These are phyloP conservation scores for Colletotrichum eleusines DNA, from an alignment of 2,329 filamentous ascomycete species.

Conservation along the genomic window DNA sequence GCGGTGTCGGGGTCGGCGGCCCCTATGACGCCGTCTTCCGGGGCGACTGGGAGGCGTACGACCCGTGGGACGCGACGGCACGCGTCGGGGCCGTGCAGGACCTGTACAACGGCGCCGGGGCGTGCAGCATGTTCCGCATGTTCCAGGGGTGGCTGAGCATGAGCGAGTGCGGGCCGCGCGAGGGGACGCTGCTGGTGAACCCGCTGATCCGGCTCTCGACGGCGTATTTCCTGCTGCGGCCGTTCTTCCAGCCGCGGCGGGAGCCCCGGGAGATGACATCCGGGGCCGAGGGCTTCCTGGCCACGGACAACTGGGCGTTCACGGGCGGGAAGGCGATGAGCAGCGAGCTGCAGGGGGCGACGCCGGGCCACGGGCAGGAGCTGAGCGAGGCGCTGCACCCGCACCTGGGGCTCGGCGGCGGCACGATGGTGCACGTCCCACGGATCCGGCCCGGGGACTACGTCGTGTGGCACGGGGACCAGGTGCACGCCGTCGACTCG, in stretches of 20 bases:
- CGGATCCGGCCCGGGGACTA: conserved; percentile 79
- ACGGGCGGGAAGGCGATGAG: conserved; percentile 59
- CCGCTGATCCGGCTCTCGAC: conserved; percentile 81
- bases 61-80: conserved; percentile 82
- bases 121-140: conserved; percentile 87
- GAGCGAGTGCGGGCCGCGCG: conserved; percentile 76
- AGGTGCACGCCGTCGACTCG: conserved; percentile 86
- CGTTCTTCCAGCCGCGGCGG: conserved; percentile 75
- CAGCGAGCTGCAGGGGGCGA: conserved; percentile 76
- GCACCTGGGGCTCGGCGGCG: conserved; percentile 71
- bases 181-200: conserved; percentile 87
- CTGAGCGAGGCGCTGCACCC: conserved; percentile 74
- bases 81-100: conserved; percentile 78
- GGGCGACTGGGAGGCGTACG: conserved; percentile 84
- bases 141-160: conserved; percentile 92
- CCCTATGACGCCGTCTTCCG: conserved; percentile 81
- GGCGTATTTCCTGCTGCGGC: conserved; percentile 83
- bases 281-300: conserved; percentile 55
- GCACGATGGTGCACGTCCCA: conserved; percentile 80
- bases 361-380: conserved; percentile 77
- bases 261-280: conserved; percentile 45
- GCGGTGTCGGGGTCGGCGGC: conserved; percentile 52
- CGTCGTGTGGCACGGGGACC: conserved; percentile 87
- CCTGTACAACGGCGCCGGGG: conserved; percentile 83
- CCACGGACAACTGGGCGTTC: conserved; percentile 71